phyloP scores from a whole-genome alignment of 805 yeast genomes.

The Scheffersomyces amazonensis region DNA sequence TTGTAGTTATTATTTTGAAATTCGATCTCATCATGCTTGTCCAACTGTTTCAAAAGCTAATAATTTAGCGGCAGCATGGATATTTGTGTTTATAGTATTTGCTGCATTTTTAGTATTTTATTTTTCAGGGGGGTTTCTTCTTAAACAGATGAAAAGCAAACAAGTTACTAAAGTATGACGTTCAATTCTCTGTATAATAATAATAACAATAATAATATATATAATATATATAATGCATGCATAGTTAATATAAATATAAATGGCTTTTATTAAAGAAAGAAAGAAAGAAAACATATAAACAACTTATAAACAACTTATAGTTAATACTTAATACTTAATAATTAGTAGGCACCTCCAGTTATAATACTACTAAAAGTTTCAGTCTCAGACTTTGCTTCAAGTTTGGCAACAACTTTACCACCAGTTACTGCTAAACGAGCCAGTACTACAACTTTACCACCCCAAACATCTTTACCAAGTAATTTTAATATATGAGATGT shows the following conservation, averaged over 20 bases:
- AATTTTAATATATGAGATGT: conserved; percentile 73
- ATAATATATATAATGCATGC: too few species aligned
- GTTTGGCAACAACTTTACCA: conserved; percentile 59
- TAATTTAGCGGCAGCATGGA: conserved; percentile 57
- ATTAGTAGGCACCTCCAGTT: conserved; percentile 35
- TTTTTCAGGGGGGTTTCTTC: conserved; percentile 37
- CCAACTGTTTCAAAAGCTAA: conserved; percentile 69
- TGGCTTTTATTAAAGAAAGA: too few species aligned
- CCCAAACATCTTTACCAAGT: conserved; percentile 72
- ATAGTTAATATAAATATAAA: too few species aligned
- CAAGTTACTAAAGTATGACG: neutral
- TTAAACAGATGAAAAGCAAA: conserved; percentile 18
- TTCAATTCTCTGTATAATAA: too few species aligned
- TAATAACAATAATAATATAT: too few species aligned
- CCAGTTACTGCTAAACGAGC: conserved; percentile 50
- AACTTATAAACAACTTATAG: too few species aligned
- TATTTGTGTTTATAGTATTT: conserved; percentile 28
- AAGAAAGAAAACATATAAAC: too few species aligned
- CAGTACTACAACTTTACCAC: conserved; percentile 52
- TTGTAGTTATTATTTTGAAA: conserved; percentile 82
- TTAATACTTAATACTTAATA: too few species aligned
- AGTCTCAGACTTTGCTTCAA: conserved; percentile 50
- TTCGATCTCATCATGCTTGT: conserved; percentile 82
- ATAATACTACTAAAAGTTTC: conserved; percentile 49
- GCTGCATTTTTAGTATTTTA: conserved; percentile 36